Conservation (phyloP, 768 basidiomycete genomes). For the Kwoniella pini region DNA sequence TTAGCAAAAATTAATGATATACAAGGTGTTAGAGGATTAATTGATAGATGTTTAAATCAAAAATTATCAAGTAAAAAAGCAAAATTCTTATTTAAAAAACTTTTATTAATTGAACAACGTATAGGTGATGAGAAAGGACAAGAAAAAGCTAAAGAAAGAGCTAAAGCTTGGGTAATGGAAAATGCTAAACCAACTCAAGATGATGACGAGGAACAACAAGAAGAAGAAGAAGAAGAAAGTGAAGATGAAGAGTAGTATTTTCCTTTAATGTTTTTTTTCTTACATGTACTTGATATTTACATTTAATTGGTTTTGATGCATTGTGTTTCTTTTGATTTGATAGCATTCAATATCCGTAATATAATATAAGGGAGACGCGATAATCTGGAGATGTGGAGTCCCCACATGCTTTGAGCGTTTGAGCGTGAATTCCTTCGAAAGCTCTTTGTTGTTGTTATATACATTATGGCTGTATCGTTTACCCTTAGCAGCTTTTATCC, state of each 20-base stretch:
- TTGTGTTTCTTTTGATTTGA: no score
- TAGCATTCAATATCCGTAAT: no score
- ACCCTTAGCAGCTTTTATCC: no score
- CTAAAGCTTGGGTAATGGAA: constrained; percentile 71
- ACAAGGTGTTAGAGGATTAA: constrained; percentile 70
- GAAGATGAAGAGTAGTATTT: constrained; percentile 12
- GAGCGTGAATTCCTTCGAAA: no score
- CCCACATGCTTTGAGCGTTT: no score
- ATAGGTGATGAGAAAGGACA: constrained; percentile 85
- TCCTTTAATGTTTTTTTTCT: not conserved
- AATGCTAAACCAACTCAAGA: constrained; percentile 35
- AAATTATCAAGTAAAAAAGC: constrained; percentile 96
- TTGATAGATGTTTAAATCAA: constrained; percentile 74
- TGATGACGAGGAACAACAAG: constrained; percentile 29
- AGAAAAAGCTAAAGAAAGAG: constrained; percentile 77
- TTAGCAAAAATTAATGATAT: constrained; percentile 79
- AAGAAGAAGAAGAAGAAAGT: constrained; percentile 20
- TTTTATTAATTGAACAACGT: constrained; percentile 82
- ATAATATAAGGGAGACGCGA: no score
- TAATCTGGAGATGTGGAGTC: no score
- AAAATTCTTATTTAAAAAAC: constrained; percentile 98
- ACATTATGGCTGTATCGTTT: no score
- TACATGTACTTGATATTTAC: not conserved
- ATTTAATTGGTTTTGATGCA: no score
- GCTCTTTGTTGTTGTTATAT: no score